These are phyloP conservation scores for Chytridiales sp. DNA, from an alignment of 371 early-diverging fungal genomes.

Conservation along the genomic window DNA sequence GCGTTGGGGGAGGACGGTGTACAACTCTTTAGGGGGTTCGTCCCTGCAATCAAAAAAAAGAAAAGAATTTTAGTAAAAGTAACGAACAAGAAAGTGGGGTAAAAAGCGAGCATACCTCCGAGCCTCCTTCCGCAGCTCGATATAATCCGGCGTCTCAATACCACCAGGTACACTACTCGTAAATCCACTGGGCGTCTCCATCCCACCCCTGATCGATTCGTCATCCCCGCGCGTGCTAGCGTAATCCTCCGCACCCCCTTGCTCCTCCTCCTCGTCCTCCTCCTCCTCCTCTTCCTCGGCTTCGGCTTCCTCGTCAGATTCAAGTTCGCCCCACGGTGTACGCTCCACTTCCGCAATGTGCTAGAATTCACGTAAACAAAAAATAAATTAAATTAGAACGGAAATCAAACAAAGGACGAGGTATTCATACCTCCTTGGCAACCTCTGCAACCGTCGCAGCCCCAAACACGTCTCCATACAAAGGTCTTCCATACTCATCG, in stretches of 20 bases:
- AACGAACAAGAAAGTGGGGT: slow-evolving; percentile 2
- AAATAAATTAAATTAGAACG: slow-evolving; percentile 11
- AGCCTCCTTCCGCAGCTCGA: slow-evolving; percentile 84
- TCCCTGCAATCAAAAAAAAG: slow-evolving; percentile 43
- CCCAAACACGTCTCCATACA: slow-evolving; percentile 97
- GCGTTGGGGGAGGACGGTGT: slow-evolving; percentile 84
- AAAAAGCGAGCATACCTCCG: slow-evolving; percentile 30
- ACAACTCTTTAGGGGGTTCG: slow-evolving; percentile 75
- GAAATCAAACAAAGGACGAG: neutral
- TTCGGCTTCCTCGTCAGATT: slow-evolving; percentile 63
- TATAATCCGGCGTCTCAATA: slow-evolving; percentile 87
- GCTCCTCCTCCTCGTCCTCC: slow-evolving; percentile 54
- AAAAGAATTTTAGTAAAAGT: neutral
- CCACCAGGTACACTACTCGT: slow-evolving; percentile 77
- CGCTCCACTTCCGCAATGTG: slow-evolving; percentile 70
- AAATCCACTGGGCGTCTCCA: slow-evolving; percentile 88
- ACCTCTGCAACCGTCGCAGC: slow-evolving; percentile 36
- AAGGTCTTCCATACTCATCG: slow-evolving; percentile 90
- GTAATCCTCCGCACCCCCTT: slow-evolving; percentile 47
- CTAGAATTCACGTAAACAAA: slow-evolving; percentile 16
- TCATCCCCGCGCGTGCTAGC: slow-evolving; percentile 45
- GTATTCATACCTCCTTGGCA: slow-evolving; percentile 44
- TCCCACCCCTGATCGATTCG: slow-evolving; percentile 47
- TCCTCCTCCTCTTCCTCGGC: slow-evolving; percentile 55
- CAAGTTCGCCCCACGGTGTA: slow-evolving; percentile 82